Conservation (phyloP, 108 stramenopile species). For the Mediolabrus comicus region DNA sequence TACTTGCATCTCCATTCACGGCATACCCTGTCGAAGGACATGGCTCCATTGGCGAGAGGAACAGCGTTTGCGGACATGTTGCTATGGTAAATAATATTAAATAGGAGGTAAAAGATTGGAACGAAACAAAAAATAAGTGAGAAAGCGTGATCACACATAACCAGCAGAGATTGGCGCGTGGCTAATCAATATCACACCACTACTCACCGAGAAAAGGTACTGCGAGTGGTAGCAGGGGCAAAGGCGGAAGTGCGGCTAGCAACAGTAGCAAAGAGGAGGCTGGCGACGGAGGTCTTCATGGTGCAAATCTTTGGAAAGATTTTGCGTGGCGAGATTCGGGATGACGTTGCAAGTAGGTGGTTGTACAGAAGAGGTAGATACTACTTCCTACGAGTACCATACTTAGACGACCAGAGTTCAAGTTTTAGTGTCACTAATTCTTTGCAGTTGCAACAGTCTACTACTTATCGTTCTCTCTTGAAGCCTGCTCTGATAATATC, state of each 20-base stretch:
- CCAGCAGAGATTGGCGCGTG: no score
- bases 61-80: slow-evolving; percentile 57
- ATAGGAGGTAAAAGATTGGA: neutral
- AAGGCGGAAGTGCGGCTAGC: slow-evolving; percentile 38
- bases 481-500: slow-evolving; percentile 14
- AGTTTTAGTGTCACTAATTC: neutral
- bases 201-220: neutral
- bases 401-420: no score
- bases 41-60: slow-evolving; percentile 79
- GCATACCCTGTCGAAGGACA: slow-evolving; percentile 84
- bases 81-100: slow-evolving; percentile 1
- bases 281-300: slow-evolving; percentile 9
- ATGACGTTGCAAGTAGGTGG: no score
- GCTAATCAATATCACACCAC: neutral
- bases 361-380: no score
- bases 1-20: slow-evolving; percentile 90
- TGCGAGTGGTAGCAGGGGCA: slow-evolving; percentile 27
- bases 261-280: slow-evolving; percentile 12
- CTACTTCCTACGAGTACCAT: neutral
- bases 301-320: neutral
- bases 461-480: neutral
- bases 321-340: no score
- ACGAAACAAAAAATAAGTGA: neutral
- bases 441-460: neutral
- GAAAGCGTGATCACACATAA: no score